Conservation (phyloP, 169 alveolate genomes). For the Neospora caninum region DNA sequence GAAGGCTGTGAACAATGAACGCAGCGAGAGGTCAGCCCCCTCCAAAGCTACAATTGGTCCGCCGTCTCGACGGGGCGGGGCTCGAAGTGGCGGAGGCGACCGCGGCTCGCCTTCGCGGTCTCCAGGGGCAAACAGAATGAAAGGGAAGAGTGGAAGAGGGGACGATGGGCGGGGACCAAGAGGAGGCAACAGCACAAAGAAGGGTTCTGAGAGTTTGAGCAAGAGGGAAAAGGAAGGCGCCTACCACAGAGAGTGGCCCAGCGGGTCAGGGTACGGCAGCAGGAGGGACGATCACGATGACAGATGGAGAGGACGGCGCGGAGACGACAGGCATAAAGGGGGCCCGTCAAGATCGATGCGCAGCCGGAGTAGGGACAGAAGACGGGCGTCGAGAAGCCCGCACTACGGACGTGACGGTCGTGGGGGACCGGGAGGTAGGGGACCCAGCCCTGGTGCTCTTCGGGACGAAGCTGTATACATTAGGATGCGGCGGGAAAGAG, state of each 20-base stretch:
- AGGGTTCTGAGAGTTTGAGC: slow-evolving; percentile 35
- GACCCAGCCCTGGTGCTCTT: slow-evolving; percentile 25
- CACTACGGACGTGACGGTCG: slow-evolving; percentile 47
- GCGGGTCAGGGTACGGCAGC: slow-evolving; percentile 7
- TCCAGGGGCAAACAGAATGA: neutral
- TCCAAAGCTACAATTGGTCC: neutral
- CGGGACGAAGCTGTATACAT: neutral
- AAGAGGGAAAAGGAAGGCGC: neutral
- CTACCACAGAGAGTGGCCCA: neutral
- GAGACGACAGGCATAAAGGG: neutral
- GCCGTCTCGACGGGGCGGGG: neutral
- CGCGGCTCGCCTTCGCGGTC: neutral
- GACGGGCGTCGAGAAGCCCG: neutral
- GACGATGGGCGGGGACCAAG: slow-evolving; percentile 33
- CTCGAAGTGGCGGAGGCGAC: neutral
- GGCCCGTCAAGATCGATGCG: slow-evolving; percentile 1
- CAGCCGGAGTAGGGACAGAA: slow-evolving; percentile 18
- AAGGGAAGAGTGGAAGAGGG: slow-evolving; percentile 47
- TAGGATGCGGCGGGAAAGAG: slow-evolving; percentile 40
- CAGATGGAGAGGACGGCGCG: slow-evolving; percentile 12
- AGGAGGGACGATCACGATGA: neutral
- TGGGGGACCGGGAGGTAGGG: slow-evolving; percentile 60
- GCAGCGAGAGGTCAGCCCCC: neutral
- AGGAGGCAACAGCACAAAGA: slow-evolving; percentile 36
- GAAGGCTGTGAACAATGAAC: neutral